Conservation (phyloP, 805 yeast genomes). For the Metschnikowia anglica region DNA sequence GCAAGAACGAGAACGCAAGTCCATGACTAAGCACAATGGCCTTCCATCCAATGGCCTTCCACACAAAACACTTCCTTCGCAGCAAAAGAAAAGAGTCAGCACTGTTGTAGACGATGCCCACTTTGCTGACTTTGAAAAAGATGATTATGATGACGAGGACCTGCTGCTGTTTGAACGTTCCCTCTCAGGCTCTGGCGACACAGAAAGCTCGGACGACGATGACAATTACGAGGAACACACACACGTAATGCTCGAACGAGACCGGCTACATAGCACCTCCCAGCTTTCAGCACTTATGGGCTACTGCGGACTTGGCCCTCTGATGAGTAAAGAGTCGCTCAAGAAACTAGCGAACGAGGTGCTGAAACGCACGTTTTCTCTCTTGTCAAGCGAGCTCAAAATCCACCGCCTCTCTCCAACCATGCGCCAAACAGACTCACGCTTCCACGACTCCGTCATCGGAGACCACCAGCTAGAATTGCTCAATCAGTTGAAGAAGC, state of each 20-base stretch:
- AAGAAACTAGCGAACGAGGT: slow-evolving; percentile 32
- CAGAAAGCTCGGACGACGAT: slow-evolving; percentile 3
- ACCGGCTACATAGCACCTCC: slow-evolving; percentile 19
- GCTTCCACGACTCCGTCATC: slow-evolving; percentile 27
- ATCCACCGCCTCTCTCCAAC: slow-evolving; percentile 28
- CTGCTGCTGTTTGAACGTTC: neutral
- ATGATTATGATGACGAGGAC: slow-evolving; percentile 20
- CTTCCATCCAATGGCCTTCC: too few relatives aligned
- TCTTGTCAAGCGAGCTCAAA: slow-evolving; percentile 24
- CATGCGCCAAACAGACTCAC: slow-evolving; percentile 20
- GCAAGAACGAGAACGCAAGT: too few relatives aligned
- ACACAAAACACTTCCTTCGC: too few relatives aligned
- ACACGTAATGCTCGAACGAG: slow-evolving; percentile 26
- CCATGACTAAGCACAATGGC: too few relatives aligned
- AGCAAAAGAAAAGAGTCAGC: slow-evolving; percentile 25
- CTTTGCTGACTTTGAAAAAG: slow-evolving; percentile 19
- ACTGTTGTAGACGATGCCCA: slow-evolving; percentile 29
- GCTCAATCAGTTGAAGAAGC: slow-evolving; percentile 23
- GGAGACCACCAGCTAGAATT: slow-evolving; percentile 29
- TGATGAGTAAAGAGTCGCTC: slow-evolving; percentile 19
- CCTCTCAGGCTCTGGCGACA: neutral
- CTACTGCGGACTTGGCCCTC: slow-evolving; percentile 33
- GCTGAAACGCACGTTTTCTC: slow-evolving; percentile 33
- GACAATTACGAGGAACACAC: slow-evolving; percentile 30
- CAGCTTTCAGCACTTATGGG: slow-evolving; percentile 35